A percentile compares a stretch with the other conserved stretches of the same genome.
These are phyloP conservation scores for Saturnispora dispora DNA, from an alignment of 805 yeast species.

Conservation along the genomic window DNA sequence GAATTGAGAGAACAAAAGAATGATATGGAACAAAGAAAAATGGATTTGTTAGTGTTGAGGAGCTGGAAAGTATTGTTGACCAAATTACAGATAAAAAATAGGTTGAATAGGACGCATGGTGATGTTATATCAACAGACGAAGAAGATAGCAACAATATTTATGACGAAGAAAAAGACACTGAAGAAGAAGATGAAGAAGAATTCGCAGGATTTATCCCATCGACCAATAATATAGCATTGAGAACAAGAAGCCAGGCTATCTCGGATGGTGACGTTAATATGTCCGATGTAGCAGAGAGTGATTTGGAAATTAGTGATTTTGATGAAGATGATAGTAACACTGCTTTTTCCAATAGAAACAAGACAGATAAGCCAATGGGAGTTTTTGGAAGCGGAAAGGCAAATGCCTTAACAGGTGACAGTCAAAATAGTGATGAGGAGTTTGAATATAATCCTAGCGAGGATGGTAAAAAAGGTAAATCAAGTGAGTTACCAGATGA, in stretches of 20 bases:
- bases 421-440: slow-evolving; percentile 15
- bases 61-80: slow-evolving; percentile 47
- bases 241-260: slow-evolving; percentile 9
- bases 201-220: slow-evolving; percentile 20
- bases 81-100: slow-evolving; percentile 37
- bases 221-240: slow-evolving; percentile 6
- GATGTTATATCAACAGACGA: slow-evolving; percentile 23
- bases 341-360: background rate
- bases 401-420: background rate
- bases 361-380: background rate
- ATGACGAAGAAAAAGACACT: slow-evolving; percentile 6
- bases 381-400: background rate
- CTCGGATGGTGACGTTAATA: background rate
- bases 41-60: slow-evolving; percentile 41
- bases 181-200: slow-evolving; percentile 10
- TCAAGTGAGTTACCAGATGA: slow-evolving; percentile 7
- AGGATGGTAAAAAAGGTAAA: slow-evolving; percentile 6
- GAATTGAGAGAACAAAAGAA: slow-evolving; percentile 41
- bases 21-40: slow-evolving; percentile 34
- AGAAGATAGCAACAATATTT: slow-evolving; percentile 9
- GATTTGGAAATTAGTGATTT: slow-evolving; percentile 14
- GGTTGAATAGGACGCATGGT: slow-evolving; percentile 45
- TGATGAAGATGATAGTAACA: slow-evolving; percentile 8
- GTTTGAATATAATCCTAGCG: slow-evolving; percentile 17
- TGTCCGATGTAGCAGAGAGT: slow-evolving; percentile 13